phyloP scores from a whole-genome alignment of 2,329 filamentous ascomycete species.

The Simplicillium sp. region DNA sequence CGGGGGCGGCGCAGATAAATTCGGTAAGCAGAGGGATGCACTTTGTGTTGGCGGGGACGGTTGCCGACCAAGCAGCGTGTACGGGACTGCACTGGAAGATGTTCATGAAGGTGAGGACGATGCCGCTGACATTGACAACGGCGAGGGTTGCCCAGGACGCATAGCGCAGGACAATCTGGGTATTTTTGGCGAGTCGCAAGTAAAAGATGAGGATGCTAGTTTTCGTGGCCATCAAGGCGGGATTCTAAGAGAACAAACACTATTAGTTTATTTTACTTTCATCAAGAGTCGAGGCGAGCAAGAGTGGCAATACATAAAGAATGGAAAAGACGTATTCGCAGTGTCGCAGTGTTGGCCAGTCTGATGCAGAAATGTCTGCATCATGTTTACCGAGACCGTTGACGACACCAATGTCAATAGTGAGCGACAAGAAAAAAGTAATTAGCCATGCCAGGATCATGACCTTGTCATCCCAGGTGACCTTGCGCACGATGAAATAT shows the following conservation, averaged over 20 bases:
- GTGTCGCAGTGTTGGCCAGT: conserved; percentile 42
- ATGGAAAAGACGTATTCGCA: conserved; percentile 57
- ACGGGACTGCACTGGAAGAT: conserved; percentile 78
- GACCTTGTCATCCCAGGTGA: conserved; percentile 71
- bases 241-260: too few relatives aligned
- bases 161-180: conserved; percentile 65
- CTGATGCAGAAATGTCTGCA: conserved; percentile 40
- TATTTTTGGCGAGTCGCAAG: conserved; percentile 69
- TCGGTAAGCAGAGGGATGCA: conserved; percentile 53
- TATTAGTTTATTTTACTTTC: conserved; percentile 4
- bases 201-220: conserved; percentile 91
- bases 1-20: conserved; percentile 67
- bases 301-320: conserved; percentile 39
- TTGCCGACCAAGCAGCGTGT: conserved; percentile 52
- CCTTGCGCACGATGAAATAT: conserved; percentile 59
- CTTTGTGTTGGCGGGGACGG: conserved; percentile 18
- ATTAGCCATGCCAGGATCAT: conserved; percentile 73
- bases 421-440: conserved; percentile 56
- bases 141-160: conserved; percentile 72
- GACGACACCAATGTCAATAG: conserved; percentile 53
- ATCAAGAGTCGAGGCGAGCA: not conserved
- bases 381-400: conserved; percentile 64
- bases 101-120: conserved; percentile 76
- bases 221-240: conserved; percentile 83
- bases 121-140: conserved; percentile 70